A percentile compares a stretch with the other conserved stretches of the same genome.
Conservation (phyloP, 2,329 filamentous ascomycete species). For the Leptodontidium sp. region DNA sequence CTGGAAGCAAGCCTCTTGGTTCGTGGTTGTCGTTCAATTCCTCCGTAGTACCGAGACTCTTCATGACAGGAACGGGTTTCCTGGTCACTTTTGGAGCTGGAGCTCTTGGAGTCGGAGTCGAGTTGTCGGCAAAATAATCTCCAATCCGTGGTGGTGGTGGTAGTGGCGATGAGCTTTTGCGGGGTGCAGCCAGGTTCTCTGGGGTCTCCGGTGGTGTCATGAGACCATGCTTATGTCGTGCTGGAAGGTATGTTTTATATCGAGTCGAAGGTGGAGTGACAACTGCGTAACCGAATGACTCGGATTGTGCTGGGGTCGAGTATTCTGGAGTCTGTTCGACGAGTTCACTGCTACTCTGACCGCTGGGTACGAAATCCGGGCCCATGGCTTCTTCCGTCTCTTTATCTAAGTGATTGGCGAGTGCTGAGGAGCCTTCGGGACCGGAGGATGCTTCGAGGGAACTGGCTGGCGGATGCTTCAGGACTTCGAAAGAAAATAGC, state of each 20-base stretch:
- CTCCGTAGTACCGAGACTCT: not conserved
- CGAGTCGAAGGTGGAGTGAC: slow-evolving; percentile 21
- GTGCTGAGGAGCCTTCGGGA: not conserved
- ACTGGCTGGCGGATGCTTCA: not conserved
- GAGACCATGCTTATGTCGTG: slow-evolving; percentile 11
- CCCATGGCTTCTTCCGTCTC: not conserved
- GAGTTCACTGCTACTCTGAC: not conserved
- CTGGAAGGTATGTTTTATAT: slow-evolving; percentile 22
- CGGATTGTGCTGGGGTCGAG: not conserved
- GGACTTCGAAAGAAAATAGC: not conserved
- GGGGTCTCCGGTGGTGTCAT: slow-evolving; percentile 11
- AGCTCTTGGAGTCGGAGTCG: not conserved
- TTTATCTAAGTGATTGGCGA: not conserved
- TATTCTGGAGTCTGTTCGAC: not conserved
- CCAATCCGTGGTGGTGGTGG: not conserved
- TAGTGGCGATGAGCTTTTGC: not conserved
- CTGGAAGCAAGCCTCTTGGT: too few relatives aligned
- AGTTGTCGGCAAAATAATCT: not conserved
- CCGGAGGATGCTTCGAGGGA: not conserved
- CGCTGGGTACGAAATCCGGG: not conserved
- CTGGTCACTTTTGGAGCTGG: not conserved
- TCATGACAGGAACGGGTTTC: not conserved
- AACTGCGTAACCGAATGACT: slow-evolving; percentile 24
- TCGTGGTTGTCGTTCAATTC: not conserved
- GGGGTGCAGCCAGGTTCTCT: not conserved